phyloP scores from a whole-genome alignment of 768 basidiomycete genomes.

The Mycena maculata region DNA sequence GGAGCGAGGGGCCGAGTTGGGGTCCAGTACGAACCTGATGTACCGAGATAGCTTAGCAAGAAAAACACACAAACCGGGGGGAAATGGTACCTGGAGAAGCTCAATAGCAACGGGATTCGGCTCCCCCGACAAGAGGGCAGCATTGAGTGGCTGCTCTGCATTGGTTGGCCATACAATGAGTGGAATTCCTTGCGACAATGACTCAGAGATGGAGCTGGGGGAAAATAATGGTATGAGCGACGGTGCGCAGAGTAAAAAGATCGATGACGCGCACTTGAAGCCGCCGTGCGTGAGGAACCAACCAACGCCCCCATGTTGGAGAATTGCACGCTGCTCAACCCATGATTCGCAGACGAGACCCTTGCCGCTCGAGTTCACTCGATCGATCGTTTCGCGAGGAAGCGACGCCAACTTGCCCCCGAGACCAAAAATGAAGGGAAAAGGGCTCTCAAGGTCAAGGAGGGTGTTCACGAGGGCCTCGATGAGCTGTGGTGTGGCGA shows the following conservation, averaged over 20 bases:
- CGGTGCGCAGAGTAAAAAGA: not conserved
- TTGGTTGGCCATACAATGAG: slow-evolving; percentile 21
- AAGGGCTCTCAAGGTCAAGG: not conserved
- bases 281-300: not conserved
- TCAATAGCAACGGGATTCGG: slow-evolving; percentile 19
- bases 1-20: slow-evolving; percentile 19
- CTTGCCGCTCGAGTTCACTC: too few species aligned
- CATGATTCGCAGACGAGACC: too few species aligned
- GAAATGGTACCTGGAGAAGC: slow-evolving; percentile 14
- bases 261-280: not conserved
- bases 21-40: slow-evolving; percentile 10
- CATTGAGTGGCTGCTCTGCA: slow-evolving; percentile 15
- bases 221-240: not conserved
- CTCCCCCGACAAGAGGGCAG: slow-evolving; percentile 10
- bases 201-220: too few species aligned
- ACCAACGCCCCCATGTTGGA: too few species aligned
- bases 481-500: slow-evolving; percentile 1
- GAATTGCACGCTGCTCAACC: too few species aligned
- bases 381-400: too few species aligned
- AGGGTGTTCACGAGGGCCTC: slow-evolving; percentile 13
- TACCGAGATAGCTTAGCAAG: not conserved
- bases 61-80: not conserved
- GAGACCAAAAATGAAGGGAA: slow-evolving; percentile 20
- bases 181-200: slow-evolving; percentile 18
- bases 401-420: slow-evolving; percentile 1